Conservation (phyloP, 2,329 filamentous ascomycete species). For the Trichoderma afroharzianum region DNA sequence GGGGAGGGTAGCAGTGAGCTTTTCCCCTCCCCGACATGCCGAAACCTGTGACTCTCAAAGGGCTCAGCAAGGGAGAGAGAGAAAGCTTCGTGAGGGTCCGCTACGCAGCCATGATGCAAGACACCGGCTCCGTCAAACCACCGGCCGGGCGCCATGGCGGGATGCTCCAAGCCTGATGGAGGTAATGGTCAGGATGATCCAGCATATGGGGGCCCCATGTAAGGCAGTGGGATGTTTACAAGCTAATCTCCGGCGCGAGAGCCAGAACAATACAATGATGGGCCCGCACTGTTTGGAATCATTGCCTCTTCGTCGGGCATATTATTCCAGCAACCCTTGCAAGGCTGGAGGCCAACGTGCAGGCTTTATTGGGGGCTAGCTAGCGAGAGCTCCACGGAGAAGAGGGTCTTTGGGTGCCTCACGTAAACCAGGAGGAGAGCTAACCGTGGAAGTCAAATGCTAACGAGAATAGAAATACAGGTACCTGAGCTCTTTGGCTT, state of each 20-base stretch:
- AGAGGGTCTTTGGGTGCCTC: background rate
- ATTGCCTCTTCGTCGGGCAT: background rate
- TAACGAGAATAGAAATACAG: background rate
- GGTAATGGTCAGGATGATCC: constrained; percentile 1
- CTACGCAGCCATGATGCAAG: constrained; percentile 17
- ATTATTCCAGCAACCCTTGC: background rate
- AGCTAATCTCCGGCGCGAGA: background rate
- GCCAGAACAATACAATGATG: background rate
- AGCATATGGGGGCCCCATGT: background rate
- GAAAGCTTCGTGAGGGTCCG: constrained; percentile 9
- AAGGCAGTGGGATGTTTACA: background rate
- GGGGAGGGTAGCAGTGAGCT: background rate
- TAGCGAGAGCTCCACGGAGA: background rate
- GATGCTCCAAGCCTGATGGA: background rate
- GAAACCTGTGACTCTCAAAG: background rate
- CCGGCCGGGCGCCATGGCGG: constrained; percentile 9
- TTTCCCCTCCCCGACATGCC: constrained; percentile 12
- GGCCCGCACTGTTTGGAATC: constrained; percentile 10
- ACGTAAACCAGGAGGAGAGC: background rate
- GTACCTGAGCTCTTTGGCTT: background rate
- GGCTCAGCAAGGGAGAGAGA: background rate
- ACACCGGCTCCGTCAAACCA: constrained; percentile 8
- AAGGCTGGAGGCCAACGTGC: constrained; percentile 13
- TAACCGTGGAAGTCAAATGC: background rate
- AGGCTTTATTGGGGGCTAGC: constrained; percentile 6